Evolutionary conservation across 331 rosid genomes (phyloP).

Genomic region (Malus hybrid): DNA sequence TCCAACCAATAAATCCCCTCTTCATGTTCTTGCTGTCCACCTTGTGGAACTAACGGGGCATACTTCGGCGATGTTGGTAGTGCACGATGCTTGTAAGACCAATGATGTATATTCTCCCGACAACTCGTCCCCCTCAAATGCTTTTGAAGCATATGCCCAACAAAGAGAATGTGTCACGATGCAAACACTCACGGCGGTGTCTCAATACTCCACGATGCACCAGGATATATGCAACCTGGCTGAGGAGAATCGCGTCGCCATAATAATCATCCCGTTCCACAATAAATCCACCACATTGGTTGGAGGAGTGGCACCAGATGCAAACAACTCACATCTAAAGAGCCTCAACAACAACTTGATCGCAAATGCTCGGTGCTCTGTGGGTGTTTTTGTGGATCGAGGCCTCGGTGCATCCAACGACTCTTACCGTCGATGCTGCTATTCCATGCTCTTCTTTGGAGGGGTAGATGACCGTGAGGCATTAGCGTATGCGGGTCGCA

Average conservation of each 20-base stretch:
- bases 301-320: background rate
- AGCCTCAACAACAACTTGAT: constrained; percentile 13
- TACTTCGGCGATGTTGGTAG: constrained; percentile 36
- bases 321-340: background rate
- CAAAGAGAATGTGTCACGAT: constrained; percentile 3
- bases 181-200: constrained; percentile 20
- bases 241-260: constrained; percentile 13
- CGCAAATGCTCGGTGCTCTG: constrained; percentile 17
- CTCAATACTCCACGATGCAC: constrained; percentile 27
- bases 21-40: constrained; percentile 35
- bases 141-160: constrained; percentile 2
- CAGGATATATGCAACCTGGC: constrained; percentile 30
- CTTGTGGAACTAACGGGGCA: constrained; percentile 37
- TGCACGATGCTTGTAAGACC: constrained; percentile 8
- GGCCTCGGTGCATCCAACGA: constrained; percentile 1
- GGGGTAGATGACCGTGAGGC: constrained; percentile 37
- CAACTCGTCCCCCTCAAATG: background rate
- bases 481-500: constrained; percentile 22
- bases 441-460: constrained; percentile 25
- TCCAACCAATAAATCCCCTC: constrained; percentile 38
- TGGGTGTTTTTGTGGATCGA: constrained; percentile 21
- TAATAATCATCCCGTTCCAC: constrained; percentile 29
- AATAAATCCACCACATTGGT: background rate
- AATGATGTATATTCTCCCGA: background rate
- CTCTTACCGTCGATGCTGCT: background rate